Evolutionary conservation across 805 yeast genomes (phyloP).

Genomic region (Candida qinlingensis): DNA sequence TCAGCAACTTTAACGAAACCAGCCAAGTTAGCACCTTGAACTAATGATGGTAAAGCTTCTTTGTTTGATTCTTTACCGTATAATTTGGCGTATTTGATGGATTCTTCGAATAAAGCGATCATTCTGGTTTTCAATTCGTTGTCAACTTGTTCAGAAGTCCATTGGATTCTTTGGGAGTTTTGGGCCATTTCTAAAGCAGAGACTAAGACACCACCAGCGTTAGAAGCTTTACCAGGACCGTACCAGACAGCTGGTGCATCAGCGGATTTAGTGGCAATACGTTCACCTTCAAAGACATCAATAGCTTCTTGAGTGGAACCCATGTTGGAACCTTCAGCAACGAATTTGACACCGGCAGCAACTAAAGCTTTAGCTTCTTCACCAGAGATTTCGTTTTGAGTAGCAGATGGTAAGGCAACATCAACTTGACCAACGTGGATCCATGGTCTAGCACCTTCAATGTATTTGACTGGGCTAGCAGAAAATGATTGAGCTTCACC

Average conservation of each 20-base stretch:
- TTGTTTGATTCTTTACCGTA: conserved; percentile 66
- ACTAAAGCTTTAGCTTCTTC: conserved; percentile 94
- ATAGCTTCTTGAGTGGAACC: conserved; percentile 98
- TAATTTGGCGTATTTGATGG: conserved; percentile 79
- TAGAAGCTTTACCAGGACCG: conserved; percentile 99
- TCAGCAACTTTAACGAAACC: conserved; percentile 98
- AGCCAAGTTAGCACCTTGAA: conserved; percentile 98
- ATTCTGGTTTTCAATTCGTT: conserved; percentile 84
- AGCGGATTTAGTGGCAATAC: conserved; percentile 39
- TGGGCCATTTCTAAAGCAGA: conserved; percentile 99
- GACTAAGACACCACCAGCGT: conserved; percentile 99
- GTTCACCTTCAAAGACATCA: conserved; percentile 83
- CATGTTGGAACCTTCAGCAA: conserved; percentile 99
- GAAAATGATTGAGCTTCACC: conserved; percentile 54
- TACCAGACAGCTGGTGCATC: conserved; percentile 75
- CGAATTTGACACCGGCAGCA: conserved; percentile 84
- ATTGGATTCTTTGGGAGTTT: conserved; percentile 88
- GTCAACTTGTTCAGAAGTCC: conserved; percentile 94
- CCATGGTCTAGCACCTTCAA: conserved; percentile 97
- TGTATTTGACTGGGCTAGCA: conserved; percentile 61
- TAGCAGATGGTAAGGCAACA: conserved; percentile 96
- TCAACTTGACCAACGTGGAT: conserved; percentile 84
- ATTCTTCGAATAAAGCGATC: conserved; percentile 89
- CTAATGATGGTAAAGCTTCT: conserved; percentile 83
- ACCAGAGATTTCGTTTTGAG: conserved; percentile 96